phyloP scores from a whole-genome alignment of 176 grass and related monocot genomes.

The Oropetium thomaeum region DNA sequence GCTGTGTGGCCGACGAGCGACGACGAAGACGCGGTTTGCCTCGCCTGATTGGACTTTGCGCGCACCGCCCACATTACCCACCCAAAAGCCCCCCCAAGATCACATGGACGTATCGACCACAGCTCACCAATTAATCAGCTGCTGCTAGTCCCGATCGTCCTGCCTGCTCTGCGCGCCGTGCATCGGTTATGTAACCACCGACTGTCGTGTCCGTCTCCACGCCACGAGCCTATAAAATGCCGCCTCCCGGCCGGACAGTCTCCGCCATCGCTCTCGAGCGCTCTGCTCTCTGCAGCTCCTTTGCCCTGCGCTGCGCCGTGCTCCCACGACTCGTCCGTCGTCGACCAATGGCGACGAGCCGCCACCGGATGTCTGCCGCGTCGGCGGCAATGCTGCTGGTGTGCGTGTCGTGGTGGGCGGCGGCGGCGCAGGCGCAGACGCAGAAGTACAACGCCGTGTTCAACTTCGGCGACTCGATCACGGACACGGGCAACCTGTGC shows the following conservation, averaged over 20 bases:
- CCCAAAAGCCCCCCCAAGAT: constrained; percentile 14
- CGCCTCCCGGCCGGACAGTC: not conserved
- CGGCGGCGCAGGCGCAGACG: no score
- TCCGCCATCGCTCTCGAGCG: not conserved
- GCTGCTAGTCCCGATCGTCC: not conserved
- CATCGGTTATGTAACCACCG: not conserved
- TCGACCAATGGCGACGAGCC: no score
- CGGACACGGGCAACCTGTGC: constrained; percentile 76
- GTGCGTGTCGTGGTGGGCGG: constrained; percentile 1
- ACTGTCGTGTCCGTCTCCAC: no score
- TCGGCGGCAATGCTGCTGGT: not conserved
- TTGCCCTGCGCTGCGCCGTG: not conserved
- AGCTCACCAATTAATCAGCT: not conserved
- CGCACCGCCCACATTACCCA: not conserved
- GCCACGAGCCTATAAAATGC: constrained; percentile 31
- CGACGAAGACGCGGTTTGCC: not conserved
- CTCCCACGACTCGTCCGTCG: no score
- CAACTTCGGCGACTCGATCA: constrained; percentile 79
- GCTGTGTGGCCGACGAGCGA: not conserved
- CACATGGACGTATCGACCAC: constrained; percentile 20
- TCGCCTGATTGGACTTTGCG: not conserved
- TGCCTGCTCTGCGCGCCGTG: not conserved
- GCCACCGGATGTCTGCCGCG: not conserved
- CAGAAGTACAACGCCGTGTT: constrained; percentile 66
- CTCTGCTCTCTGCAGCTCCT: no score